Percentiles rank a stretch among this genome's conserved stretches.
These are phyloP conservation scores for Pleurotus tuoliensis DNA, from an alignment of 768 basidiomycete genomes.

Conservation along the genomic window DNA sequence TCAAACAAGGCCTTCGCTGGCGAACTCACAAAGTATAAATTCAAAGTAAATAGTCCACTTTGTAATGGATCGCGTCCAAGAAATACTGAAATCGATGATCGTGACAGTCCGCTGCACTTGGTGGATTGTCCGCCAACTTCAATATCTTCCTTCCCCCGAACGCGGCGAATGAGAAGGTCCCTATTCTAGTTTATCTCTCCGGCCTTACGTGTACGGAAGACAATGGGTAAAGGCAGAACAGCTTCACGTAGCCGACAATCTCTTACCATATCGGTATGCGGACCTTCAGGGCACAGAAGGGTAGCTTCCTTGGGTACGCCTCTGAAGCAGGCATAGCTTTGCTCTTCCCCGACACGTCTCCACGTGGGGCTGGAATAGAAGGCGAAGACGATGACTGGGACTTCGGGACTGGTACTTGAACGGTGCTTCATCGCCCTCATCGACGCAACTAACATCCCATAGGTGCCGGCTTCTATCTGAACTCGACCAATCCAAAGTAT, in stretches of 20 bases:
- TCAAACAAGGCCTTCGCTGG: constrained; percentile 81
- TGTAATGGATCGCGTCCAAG: no score
- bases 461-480: constrained; percentile 93
- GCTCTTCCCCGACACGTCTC: constrained; percentile 94
- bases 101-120: constrained; percentile 64
- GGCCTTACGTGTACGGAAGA: constrained; percentile 92
- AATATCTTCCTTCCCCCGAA: constrained; percentile 84
- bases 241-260: background rate
- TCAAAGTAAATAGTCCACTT: constrained; percentile 43
- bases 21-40: constrained; percentile 80
- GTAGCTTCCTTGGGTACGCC: constrained; percentile 85
- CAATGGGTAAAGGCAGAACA: constrained; percentile 59
- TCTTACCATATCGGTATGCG: background rate
- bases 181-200: constrained; percentile 82
- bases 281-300: constrained; percentile 79
- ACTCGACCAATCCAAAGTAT: constrained; percentile 78
- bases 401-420: constrained; percentile 62
- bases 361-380: constrained; percentile 83
- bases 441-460: background rate
- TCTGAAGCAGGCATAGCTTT: constrained; percentile 84
- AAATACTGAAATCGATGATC: no score
- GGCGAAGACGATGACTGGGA: constrained; percentile 85
- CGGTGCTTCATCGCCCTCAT: background rate
- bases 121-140: constrained; percentile 70
- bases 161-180: constrained; percentile 43